Base-by-base conservation (phyloP, 257 asterid species). In the Solanum peruvianum region DNA sequence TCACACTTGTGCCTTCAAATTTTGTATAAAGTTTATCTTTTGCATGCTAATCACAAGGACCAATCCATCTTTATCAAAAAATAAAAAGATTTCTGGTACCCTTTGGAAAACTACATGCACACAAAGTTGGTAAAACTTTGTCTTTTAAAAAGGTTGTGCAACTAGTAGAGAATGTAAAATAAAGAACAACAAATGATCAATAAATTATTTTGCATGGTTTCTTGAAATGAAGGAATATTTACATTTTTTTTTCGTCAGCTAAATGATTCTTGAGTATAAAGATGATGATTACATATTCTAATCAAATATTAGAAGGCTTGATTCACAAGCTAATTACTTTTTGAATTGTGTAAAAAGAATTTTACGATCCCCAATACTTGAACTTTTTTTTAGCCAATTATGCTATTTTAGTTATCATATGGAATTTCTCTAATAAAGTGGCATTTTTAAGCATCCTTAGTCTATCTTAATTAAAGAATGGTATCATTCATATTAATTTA, bases 401-500 rank as follows among this genome's bases (percentile, higher is more conserved):
- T 76, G 52, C n/a, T 20, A 70, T 75, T 27, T 87, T 77, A 47
- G 77, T 41, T 76, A 80, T 88, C 39, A 84, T 85, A 86, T 86
- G 86, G 88, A 75, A 87, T 87, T 85, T 84, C 85, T 72, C 64
- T 82, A 70, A 52, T 39, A 87, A 89, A 83, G 88, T 45, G 71
- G 25, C 62, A 39, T 37, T 29, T 27, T 75, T 16, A n/a, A 86
- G 80, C 49, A 86, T 44, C 49, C 23, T 8, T 29, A 64, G 83
- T 70, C 49, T 66, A 49, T 69, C 78, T 88, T 84, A 60, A 81
- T 83, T 60, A 72, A 87, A 88, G 84, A 85, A 67, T 71, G 18
- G 66, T 37, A 35, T 45, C 83, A 7, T 83, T 42, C 45, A 72
- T 18, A 76, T 86, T 82, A 60, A 87, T 67, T n/a, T 58, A 31